Evolutionary conservation across 805 yeast genomes (phyloP).

Genomic region (Candida maris): DNA sequence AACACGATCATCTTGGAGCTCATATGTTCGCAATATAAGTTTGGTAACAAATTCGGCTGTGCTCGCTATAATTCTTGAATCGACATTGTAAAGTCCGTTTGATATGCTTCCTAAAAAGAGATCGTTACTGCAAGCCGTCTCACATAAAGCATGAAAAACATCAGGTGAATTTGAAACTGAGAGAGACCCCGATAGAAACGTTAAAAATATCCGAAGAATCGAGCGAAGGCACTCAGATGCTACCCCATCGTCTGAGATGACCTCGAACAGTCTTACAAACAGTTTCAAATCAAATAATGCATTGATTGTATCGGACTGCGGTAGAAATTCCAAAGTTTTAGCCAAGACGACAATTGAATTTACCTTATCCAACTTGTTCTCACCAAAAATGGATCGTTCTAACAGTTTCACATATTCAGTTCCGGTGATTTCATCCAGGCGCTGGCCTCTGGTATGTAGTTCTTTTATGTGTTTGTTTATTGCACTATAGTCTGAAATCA

Average conservation of each 20-base stretch:
- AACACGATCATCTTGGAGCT: constrained; percentile 35
- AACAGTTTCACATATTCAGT: constrained; percentile 23
- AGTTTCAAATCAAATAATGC: constrained; percentile 21
- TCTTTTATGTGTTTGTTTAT: constrained; percentile 28
- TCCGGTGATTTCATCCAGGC: constrained; percentile 22
- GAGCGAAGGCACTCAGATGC: constrained; percentile 26
- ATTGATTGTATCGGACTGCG: constrained; percentile 28
- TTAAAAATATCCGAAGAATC: constrained; percentile 29
- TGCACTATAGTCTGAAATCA: constrained; percentile 19
- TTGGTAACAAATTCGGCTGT: constrained; percentile 45
- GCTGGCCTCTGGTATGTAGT: constrained; percentile 14
- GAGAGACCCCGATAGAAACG: constrained; percentile 42
- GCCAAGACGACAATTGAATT: constrained; percentile 54
- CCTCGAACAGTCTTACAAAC: constrained; percentile 21
- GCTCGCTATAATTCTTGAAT: constrained; percentile 39
- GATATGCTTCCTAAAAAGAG: constrained; percentile 42
- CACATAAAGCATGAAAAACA: constrained; percentile 18
- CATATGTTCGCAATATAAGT: constrained; percentile 40
- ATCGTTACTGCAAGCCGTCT: constrained; percentile 32
- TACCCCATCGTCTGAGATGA: constrained; percentile 16
- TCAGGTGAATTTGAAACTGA: constrained; percentile 35
- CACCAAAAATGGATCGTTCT: constrained; percentile 40
- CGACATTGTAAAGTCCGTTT: constrained; percentile 40
- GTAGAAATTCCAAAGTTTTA: constrained; percentile 46
- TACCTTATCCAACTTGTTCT: constrained; percentile 47